Conservation (phyloP, 2,329 filamentous ascomycete genomes). For the Verticillium alfalfae region DNA sequence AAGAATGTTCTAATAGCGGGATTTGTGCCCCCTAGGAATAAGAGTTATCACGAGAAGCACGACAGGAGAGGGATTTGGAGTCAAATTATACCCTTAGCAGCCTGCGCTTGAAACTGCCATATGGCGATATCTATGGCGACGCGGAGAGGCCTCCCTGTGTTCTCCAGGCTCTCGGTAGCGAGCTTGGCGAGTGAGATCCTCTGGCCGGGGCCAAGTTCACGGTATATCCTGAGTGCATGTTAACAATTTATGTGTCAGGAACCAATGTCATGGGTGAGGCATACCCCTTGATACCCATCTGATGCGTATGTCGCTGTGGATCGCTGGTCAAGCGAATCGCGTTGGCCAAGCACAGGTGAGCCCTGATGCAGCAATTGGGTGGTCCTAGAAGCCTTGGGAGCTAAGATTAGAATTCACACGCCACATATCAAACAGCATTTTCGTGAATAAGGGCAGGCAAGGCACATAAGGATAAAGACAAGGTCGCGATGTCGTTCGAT, state of each 20-base stretch:
- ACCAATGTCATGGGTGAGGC: slow-evolving; percentile 1
- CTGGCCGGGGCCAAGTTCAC: slow-evolving; percentile 77
- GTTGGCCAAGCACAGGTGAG: background rate
- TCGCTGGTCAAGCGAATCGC: background rate
- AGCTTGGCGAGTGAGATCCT: slow-evolving; percentile 79
- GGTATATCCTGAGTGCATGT: slow-evolving; percentile 65
- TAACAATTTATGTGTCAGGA: slow-evolving; percentile 2
- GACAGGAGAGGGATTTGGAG: background rate
- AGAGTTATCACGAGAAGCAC: slow-evolving; percentile 3
- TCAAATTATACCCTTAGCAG: slow-evolving; percentile 57
- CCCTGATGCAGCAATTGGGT: too few relatives aligned
- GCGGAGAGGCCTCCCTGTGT: slow-evolving; percentile 66
- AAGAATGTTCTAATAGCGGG: slow-evolving; percentile 89
- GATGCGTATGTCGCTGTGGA: background rate
- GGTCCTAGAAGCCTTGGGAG: too few relatives aligned
- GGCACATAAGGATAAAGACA: background rate
- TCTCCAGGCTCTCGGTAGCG: slow-evolving; percentile 69
- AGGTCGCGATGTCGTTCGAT: background rate
- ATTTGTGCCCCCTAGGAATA: slow-evolving; percentile 65
- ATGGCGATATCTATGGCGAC: slow-evolving; percentile 93
- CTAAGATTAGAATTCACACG: background rate
- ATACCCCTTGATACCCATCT: slow-evolving; percentile 64
- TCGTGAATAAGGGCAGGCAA: background rate
- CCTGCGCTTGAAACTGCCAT: slow-evolving; percentile 93
- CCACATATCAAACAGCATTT: background rate